Percentiles rank a stretch among this genome's conserved stretches.
Conservation (phyloP, 306 rosid species). For the Lotus japonicus region DNA sequence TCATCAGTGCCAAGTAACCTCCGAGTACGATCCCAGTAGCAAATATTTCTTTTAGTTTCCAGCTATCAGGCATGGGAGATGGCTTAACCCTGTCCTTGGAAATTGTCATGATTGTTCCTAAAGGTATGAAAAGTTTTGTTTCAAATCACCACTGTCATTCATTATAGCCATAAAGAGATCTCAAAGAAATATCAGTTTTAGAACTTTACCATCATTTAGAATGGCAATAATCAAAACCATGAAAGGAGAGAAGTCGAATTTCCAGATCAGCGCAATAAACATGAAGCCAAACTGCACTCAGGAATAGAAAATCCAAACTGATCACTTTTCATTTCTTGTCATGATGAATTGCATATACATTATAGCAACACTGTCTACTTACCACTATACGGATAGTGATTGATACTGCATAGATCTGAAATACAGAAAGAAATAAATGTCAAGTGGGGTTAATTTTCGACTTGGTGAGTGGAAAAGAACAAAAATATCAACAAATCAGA, state of each 20-base stretch:
- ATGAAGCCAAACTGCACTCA: slow-evolving; percentile 87
- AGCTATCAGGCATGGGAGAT: slow-evolving; percentile 97
- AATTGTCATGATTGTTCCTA: slow-evolving; percentile 97
- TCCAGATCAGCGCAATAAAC: slow-evolving; percentile 93
- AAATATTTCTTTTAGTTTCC: slow-evolving; percentile 91
- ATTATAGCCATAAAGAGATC: neutral
- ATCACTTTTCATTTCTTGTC: neutral
- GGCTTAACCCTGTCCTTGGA: slow-evolving; percentile 98
- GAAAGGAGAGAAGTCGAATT: slow-evolving; percentile 95
- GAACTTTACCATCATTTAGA: slow-evolving; percentile 75
- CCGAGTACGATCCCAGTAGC: slow-evolving; percentile 88
- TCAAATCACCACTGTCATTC: slow-evolving; percentile 17
- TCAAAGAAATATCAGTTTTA: neutral
- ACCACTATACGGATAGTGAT: slow-evolving; percentile 99
- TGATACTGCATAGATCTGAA: slow-evolving; percentile 95
- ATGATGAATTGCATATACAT: neutral
- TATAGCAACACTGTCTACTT: slow-evolving; percentile 25
- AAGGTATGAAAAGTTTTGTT: neutral
- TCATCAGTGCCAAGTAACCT: slow-evolving; percentile 93
- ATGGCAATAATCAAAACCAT: slow-evolving; percentile 99
- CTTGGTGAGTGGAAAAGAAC: neutral
- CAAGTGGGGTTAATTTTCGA: neutral
- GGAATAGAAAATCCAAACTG: slow-evolving; percentile 2
- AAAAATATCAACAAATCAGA: neutral
- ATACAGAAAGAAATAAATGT: neutral